Evolutionary conservation across 768 basidiomycete genomes (phyloP), one percentile per base, ranked within the genome.

Genomic region (Termitomyces titanicus): DNA sequence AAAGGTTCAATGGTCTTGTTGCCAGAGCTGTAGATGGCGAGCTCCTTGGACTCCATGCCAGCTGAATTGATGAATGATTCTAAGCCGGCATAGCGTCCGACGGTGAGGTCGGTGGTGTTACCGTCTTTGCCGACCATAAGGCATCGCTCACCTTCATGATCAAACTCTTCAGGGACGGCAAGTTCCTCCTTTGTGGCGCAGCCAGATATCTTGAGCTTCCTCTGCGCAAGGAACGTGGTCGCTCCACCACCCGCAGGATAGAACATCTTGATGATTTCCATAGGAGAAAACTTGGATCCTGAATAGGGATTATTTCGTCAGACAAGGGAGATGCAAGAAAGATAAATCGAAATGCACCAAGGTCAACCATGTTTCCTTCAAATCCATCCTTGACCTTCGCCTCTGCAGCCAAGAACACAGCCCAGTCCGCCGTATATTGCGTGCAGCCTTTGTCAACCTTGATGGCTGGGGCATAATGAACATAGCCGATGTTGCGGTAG

Each of bases 71-170:
- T 12, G 56, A 68, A 73, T 18, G 72, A 73, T 29, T 62, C 67
- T 10, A 74, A 37, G 46, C 69, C 71, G 15, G 69, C 58, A 43
- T 58, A 70, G 49, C 68, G 68, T 45, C 55, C 45, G 22, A 52
- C 31, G 1, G 51, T 56, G 20, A 52, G 39, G 51, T 42, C 39
- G 9, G 55, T 74, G 18, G 66, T 65, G 55, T 58, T 60, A 37
- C 76, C 73, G 60, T 69, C 66, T 56, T 76, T 76, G 11, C 56
- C 57, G 54, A 74, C 75, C 11, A 73, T 61, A 47, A 70, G 53
- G 57, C 66, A 66, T n/a, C 47, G 61, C 43, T 73, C 56, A 38
- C 67, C 69, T 44, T 71, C 55, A 35, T 31, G 51, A 51, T 64
- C 64, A 40, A 56, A 33, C 39, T 47, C 43, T 2, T 15, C 51